These are phyloP conservation scores for Citrus glauca DNA, from an alignment of 345 rosid species.

Conservation along the genomic window DNA sequence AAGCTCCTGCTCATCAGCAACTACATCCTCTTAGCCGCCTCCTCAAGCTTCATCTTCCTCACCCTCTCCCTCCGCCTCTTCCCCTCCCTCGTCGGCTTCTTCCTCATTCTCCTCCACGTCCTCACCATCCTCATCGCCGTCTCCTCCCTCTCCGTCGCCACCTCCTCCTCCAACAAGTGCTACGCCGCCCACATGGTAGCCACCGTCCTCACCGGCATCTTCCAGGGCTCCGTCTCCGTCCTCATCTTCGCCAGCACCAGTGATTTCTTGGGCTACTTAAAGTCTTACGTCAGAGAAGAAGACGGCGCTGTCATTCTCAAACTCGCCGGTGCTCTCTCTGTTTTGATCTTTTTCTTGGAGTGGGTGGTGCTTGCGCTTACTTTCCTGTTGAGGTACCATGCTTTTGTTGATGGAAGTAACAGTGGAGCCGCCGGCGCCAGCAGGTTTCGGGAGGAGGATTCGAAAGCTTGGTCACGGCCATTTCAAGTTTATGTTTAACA, in stretches of 20 bases:
- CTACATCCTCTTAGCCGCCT: constrained; percentile 37
- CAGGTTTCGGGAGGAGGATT: constrained; percentile 2
- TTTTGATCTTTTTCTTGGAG: constrained; percentile 35
- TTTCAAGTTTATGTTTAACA: constrained; percentile 8
- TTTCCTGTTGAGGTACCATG: constrained; percentile 32
- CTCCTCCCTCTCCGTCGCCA: constrained; percentile 29
- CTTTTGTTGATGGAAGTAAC: constrained; percentile 6
- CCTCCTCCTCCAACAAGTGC: constrained; percentile 27
- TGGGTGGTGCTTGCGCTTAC: constrained; percentile 42
- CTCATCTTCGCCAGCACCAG: constrained; percentile 30
- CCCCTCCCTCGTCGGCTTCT: constrained; percentile 36
- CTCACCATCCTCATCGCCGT: constrained; percentile 30
- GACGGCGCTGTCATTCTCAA: constrained; percentile 34
- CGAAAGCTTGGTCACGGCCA: constrained; percentile 7
- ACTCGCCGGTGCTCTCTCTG: constrained; percentile 32
- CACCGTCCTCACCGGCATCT: constrained; percentile 39
- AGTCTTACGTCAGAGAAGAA: constrained; percentile 40
- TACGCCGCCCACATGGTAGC: constrained; percentile 43
- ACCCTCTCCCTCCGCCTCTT: constrained; percentile 35
- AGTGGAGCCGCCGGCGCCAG: background rate
- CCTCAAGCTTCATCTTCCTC: constrained; percentile 43
- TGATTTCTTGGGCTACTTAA: constrained; percentile 32
- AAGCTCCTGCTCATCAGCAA: constrained; percentile 25
- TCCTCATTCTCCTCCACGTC: constrained; percentile 39
- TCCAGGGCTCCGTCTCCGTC: constrained; percentile 36